Conservation (phyloP, 257 asterid species). For the Rehmannia glutinosa region DNA sequence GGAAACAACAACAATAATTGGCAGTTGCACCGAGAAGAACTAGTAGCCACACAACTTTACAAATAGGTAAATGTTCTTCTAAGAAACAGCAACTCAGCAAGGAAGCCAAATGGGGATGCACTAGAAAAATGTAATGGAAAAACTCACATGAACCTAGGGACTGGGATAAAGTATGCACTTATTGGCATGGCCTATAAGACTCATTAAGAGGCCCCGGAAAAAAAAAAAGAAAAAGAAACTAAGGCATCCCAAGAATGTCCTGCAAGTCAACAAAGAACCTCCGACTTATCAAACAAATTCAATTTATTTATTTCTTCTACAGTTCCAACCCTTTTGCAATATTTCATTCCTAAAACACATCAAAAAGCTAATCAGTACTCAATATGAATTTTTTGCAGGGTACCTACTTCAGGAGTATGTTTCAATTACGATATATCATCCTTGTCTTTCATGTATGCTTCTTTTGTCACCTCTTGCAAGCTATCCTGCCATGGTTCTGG, state of each 20-base stretch:
- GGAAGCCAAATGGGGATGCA: neutral
- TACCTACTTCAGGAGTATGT: conserved; percentile 5
- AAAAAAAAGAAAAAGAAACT: too few relatives aligned
- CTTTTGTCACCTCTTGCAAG: neutral
- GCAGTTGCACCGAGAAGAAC: neutral
- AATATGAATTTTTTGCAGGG: too few relatives aligned
- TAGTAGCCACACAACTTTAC: neutral
- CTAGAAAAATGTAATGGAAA: neutral
- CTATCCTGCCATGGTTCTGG: neutral
- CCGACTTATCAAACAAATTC: too few relatives aligned
- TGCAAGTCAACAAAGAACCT: too few relatives aligned
- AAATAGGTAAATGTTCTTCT: neutral
- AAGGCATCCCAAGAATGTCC: too few relatives aligned
- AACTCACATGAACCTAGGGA: neutral
- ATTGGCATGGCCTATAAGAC: neutral
- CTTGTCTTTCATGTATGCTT: neutral
- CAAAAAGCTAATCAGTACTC: too few relatives aligned
- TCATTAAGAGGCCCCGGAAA: too few relatives aligned
- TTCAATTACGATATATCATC: neutral
- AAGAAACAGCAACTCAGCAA: neutral
- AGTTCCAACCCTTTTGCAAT: too few relatives aligned
- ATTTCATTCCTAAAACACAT: too few relatives aligned
- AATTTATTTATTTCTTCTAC: too few relatives aligned
- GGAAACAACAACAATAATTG: neutral
- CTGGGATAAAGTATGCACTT: neutral